Evolutionary conservation across 371 early-diverging fungal genomes (phyloP).

Genomic region (Mortierella sp.): DNA sequence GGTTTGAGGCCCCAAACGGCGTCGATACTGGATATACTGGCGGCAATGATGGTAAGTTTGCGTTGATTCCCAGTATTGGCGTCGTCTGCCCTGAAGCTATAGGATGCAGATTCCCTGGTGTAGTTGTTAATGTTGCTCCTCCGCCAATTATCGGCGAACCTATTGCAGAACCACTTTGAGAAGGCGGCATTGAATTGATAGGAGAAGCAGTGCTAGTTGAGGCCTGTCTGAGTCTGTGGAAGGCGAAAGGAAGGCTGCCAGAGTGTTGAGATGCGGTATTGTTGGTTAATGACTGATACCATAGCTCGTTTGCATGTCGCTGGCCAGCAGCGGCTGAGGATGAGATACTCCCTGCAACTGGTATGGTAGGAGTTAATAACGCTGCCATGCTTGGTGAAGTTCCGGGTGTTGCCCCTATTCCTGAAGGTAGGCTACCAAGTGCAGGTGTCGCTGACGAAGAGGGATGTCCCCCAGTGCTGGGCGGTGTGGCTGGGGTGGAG

Average conservation of each 20-base stretch:
- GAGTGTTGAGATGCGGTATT: constrained; percentile 15
- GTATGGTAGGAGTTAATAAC: background rate
- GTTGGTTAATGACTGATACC: constrained; percentile 39
- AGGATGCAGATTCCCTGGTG: constrained; percentile 7
- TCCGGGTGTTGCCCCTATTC: background rate
- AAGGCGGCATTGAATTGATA: constrained; percentile 16
- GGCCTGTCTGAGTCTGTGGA: constrained; percentile 30
- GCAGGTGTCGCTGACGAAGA: constrained; percentile 2
- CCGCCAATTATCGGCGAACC: constrained; percentile 30
- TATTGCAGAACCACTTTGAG: constrained; percentile 21
- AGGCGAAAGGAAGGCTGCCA: constrained; percentile 38
- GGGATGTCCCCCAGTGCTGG: constrained; percentile 2
- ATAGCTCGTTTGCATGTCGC: constrained; percentile 47
- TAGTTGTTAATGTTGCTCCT: background rate
- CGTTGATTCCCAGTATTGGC: background rate
- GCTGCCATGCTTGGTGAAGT: background rate
- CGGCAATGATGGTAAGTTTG: constrained; percentile 12
- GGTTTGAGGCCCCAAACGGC: background rate
- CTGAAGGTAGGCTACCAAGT: background rate
- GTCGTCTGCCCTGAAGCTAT: background rate
- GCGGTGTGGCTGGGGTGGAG: constrained; percentile 16
- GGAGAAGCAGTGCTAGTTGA: constrained; percentile 21
- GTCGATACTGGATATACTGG: constrained; percentile 12
- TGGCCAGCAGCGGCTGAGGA: constrained; percentile 34
- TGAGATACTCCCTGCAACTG: background rate